These are phyloP conservation scores for Colletotrichum orbiculare DNA, from an alignment of 2,329 filamentous ascomycete genomes.

Conservation along the genomic window DNA sequence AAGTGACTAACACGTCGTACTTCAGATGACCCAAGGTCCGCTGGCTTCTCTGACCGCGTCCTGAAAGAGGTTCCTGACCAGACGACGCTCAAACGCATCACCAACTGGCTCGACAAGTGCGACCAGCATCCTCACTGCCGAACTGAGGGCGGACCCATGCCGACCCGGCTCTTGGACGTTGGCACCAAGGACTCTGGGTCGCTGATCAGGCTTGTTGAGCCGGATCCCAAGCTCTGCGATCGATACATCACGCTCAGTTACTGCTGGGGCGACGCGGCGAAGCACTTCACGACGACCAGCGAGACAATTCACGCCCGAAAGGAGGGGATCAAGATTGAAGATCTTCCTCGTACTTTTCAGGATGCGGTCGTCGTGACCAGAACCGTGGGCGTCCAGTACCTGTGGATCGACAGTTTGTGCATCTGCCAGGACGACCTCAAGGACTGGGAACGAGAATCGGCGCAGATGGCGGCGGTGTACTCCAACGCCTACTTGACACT, in stretches of 20 bases:
- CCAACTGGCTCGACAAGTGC: conserved; percentile 22
- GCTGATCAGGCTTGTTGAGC: conserved; percentile 21
- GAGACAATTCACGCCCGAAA: conserved; percentile 17
- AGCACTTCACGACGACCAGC: conserved; percentile 21
- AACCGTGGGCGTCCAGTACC: conserved; percentile 40
- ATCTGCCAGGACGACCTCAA: conserved; percentile 43
- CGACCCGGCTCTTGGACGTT: conserved; percentile 17
- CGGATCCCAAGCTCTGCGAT: neutral
- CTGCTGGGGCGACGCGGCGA: conserved; percentile 17
- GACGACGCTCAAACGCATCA: conserved; percentile 10
- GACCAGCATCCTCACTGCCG: conserved; percentile 19
- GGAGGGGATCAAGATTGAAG: neutral
- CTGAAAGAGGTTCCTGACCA: conserved; percentile 20
- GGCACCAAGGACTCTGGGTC: neutral
- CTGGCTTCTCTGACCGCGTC: conserved; percentile 12
- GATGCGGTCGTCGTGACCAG: conserved; percentile 42
- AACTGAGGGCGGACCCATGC: neutral
- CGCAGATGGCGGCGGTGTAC: conserved; percentile 43
- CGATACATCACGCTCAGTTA: conserved; percentile 27
- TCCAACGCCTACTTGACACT: conserved; percentile 40
- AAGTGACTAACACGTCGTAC: neutral
- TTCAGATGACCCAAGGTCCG: conserved; percentile 12
- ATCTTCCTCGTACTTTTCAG: conserved; percentile 39
- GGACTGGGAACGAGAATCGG: conserved; percentile 41
- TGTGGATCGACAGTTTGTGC: conserved; percentile 48